Base-by-base conservation (phyloP, 2,329 filamentous ascomycete genomes). In the Chaetomium strumarium region DNA sequence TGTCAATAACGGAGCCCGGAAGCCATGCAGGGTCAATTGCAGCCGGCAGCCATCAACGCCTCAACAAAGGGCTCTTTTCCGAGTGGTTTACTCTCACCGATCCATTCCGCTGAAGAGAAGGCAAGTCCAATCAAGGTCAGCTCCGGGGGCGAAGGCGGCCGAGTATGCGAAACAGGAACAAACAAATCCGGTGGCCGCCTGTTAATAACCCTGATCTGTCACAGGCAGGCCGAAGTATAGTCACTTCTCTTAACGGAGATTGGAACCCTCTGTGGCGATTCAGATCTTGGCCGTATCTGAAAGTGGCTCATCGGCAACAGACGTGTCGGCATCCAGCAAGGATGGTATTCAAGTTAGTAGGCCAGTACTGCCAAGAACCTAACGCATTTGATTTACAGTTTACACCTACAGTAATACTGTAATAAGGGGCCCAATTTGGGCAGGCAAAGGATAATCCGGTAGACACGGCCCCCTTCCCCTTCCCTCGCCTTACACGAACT, bases 71-170 rank as follows among this genome's bases (percentile, higher is more conserved):
- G 34, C 46, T 49, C n/a, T n/a, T 16, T 56, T 56, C 56, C 59
- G 54, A 58, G 51, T 58, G 55, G 59, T 46, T 49, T 40, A n/a
- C 19, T 13, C 30, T 33, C 42, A 38, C 36, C 36, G 49, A 49
- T 42, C 37, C 41, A 38, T 19, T 38, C n/a, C 13, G 33, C 36
- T 16, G n/a, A 30, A 42, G 46, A 33, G 12, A 36, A 43, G 29
- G 51, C 31, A 20, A 40, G 33, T 20, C 50, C 47, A 55, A 53
- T 50, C 48, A 54, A 49, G 5, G 38, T 41, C 24, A 11, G 20
- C 16, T 6, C 14, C 37, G 33, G 12, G 14, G 24, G n/a, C 13
- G 42, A 37, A 43, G 41, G 34, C 41, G 14, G 36, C 29, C 44
- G 40, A 37, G 31, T 12, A 31, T 53, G 44, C 39, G 33, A 9